Evolutionary conservation across 805 yeast species (phyloP).

Genomic region (Saturnispora sekii): DNA sequence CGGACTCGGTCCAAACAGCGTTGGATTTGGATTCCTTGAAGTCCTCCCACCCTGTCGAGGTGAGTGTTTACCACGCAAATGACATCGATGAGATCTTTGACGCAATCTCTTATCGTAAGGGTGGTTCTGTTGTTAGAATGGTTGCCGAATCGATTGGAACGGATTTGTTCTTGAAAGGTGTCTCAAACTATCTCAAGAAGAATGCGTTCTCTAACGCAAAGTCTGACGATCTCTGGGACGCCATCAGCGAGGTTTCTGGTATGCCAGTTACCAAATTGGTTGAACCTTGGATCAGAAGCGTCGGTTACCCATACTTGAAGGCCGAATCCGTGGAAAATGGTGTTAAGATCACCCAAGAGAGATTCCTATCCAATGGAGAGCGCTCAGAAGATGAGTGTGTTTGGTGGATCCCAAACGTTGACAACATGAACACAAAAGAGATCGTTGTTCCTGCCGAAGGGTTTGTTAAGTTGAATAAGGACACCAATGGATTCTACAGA

Average conservation of each 20-base stretch:
- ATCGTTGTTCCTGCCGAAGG: constrained; percentile 13
- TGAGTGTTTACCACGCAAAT: constrained; percentile 66
- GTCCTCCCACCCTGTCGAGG: constrained; percentile 74
- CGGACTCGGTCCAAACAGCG: constrained; percentile 42
- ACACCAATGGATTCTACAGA: constrained; percentile 43
- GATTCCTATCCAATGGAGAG: constrained; percentile 56
- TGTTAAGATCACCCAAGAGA: constrained; percentile 41
- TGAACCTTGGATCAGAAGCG: constrained; percentile 62
- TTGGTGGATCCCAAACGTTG: constrained; percentile 50
- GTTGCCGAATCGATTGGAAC: constrained; percentile 60
- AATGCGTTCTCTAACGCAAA: constrained; percentile 63
- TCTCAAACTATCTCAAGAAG: constrained; percentile 53
- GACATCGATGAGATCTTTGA: constrained; percentile 80
- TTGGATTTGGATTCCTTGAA: constrained; percentile 46
- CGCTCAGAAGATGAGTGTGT: constrained; percentile 38
- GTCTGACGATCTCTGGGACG: constrained; percentile 64
- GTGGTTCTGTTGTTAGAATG: constrained; percentile 73
- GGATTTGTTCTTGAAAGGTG: constrained; percentile 62
- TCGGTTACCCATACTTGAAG: constrained; percentile 63
- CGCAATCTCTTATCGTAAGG: constrained; percentile 71
- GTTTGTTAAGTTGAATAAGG: constrained; percentile 38
- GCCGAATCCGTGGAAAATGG: constrained; percentile 33
- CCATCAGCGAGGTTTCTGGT: constrained; percentile 54
- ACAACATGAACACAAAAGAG: constrained; percentile 18
- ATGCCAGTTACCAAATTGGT: constrained; percentile 49